A percentile compares a stretch with the other conserved stretches of the same genome.
phyloP scores from a whole-genome alignment of 352 stramenopile genomes.

The Phytophthora macrochlamydospora region DNA sequence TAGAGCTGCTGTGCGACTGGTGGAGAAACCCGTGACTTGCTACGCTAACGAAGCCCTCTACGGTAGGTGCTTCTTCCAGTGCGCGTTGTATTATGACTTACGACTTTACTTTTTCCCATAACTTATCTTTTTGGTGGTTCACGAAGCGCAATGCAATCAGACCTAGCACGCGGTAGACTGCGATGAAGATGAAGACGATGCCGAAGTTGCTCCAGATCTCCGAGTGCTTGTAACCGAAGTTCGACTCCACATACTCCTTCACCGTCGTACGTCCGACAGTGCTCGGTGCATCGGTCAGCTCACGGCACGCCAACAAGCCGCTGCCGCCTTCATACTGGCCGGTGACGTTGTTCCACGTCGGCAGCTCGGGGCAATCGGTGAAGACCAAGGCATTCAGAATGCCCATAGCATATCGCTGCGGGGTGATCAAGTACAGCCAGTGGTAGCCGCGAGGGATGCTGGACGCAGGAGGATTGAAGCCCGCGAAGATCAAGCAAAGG shows the following conservation, averaged over 20 bases:
- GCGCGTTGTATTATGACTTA: too few species aligned
- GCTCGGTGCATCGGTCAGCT: conserved; percentile 16
- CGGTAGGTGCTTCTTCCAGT: too few species aligned
- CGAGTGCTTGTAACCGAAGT: conserved; percentile 36
- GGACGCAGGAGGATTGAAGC: conserved; percentile 40
- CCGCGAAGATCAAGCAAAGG: conserved; percentile 47
- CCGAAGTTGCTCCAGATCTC: conserved; percentile 38
- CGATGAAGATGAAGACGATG: conserved; percentile 31
- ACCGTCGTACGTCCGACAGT: conserved; percentile 21
- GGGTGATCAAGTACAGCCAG: conserved; percentile 52
- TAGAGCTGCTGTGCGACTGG: too few species aligned
- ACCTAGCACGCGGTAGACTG: conserved; percentile 31
- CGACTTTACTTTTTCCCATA: not conserved
- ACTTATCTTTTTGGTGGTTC: conserved; percentile 40
- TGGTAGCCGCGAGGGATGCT: conserved; percentile 42
- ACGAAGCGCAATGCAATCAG: conserved; percentile 45
- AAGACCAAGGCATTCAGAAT: conserved; percentile 42
- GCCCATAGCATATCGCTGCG: conserved; percentile 34
- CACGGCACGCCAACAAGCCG: conserved; percentile 15
- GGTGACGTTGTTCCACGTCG: conserved; percentile 22
- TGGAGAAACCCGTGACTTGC: too few species aligned
- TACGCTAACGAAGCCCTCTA: too few species aligned
- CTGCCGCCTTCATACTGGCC: conserved; percentile 22
- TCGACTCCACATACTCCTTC: conserved; percentile 28
- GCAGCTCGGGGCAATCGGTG: conserved; percentile 27